Base-by-base conservation (phyloP, 305 asterid genomes). In the Fraxinus baroniana region DNA sequence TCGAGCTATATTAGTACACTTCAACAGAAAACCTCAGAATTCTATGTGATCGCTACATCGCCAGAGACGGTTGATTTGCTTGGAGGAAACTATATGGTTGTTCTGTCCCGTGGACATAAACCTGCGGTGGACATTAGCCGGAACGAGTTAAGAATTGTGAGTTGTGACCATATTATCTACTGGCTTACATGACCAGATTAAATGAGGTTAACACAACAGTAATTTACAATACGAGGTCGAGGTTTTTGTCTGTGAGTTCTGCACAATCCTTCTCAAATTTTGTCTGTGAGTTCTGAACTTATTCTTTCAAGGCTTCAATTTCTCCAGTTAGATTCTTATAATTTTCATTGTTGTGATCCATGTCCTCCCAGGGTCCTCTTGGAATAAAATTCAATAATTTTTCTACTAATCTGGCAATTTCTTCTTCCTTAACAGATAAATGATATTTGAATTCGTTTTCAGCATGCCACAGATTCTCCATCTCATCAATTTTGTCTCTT, bases 181-280 rank as follows among this genome's bases (percentile, higher is more conserved):
- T 46, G n/a, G n/a, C 55, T 44, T 44, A 6, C 3, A 13, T 46
- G 55, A 12, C 57, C 7, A 4, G 1, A 4, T 46, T 46, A 46
- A 46, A 46, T 46, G 18, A 46, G 55, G 55, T 46, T 46, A 46
- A 46, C 18, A 46, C 18, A 15, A 13, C 18, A 46, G 18, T 46
- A 13, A 13, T 46, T 13, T 46, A 3, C 18, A 91, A 82, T 20
- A 94, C 77, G 35, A 94, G 95, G 35, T 93, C 94, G 55, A 95
- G 92, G 83, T 95, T 95, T 82, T 95, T 98, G 74, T 91, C 94
- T 68, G 97, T 93, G 80, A 94, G 95, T 91, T 94, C 99, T 10
- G 84, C 72, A 76, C 98, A 92, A 79, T 95, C 97, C 85, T 84
- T 92, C 89, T 95, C 75, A 95, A 85, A 86, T 94, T 32, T 32